Evolutionary conservation across 176 grass and related monocot genomes (phyloP), one percentile per base, ranked within the genome.

Genomic region (Raddia guianensis): DNA sequence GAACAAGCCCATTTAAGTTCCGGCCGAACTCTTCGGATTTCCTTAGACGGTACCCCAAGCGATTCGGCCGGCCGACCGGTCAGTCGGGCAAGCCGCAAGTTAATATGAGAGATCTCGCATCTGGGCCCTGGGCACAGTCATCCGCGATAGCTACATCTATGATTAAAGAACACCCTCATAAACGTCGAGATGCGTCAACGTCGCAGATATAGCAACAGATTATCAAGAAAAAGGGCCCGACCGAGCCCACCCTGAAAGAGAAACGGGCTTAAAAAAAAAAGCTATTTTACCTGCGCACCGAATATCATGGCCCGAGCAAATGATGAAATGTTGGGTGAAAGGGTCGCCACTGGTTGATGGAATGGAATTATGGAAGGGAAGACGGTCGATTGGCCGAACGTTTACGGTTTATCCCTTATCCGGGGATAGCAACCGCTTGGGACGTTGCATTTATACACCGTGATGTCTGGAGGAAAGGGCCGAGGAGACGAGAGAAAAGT

Each of bases 331-430:
- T 18, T 55, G 6, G 0, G 44, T 19, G n/a, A 52, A 83, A 74
- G 18, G 51, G 50, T 18, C 60, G 33, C 51, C 34, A 50, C 72
- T 33, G 18, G 51, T 68, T 45, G 14, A 11, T n/a, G 56, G 56
- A 10, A 77, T 8, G 53, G 48, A 35, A 61, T 27, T 27, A 11
- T n/a, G 56, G 56, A 5, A 77, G 3, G 46, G 49, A 35, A 62
- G 34, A 68, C 50, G 49, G 43, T 67, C 40, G 14, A 67, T 18
- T 33, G 52, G 12, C 51, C 60, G 58, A 8, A 59, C 15, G 9
- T 46, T 18, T 12, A 75, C 34, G 7, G 9, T 46, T 18, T 12
- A 75, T 45, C 7, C 50, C 74, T 78, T 83, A 84, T 74, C 80
- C 8, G 7, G 13, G 58, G 51, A 62, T 61, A 52, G 15, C n/a